Percentiles rank a stretch among this genome's conserved stretches.
Conservation (phyloP, 2,329 filamentous ascomycete genomes). For the Curvularia sp. region DNA sequence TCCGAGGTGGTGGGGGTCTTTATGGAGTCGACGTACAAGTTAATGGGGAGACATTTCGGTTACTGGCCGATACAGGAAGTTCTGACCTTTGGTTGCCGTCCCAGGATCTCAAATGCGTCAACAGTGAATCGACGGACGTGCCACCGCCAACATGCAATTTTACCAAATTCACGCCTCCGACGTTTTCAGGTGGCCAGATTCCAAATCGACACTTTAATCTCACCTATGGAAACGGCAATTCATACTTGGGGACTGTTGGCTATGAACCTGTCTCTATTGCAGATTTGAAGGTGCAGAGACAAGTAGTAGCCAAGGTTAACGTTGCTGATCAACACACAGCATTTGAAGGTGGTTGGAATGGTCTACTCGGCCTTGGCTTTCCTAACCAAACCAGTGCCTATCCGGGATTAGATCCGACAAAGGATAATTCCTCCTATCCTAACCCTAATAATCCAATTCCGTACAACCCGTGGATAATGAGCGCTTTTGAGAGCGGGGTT, state of each 20-base stretch:
- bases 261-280: not conserved
- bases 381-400: not conserved
- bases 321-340: not conserved
- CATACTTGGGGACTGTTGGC: not conserved
- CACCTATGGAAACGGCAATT: not conserved
- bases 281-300: not conserved
- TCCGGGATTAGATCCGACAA: not conserved
- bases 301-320: not conserved
- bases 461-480: not conserved
- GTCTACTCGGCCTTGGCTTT: not conserved
- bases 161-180: not conserved
- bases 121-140: not conserved
- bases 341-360: not conserved
- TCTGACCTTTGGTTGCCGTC: not conserved
- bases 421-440: not conserved
- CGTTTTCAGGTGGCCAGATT: not conserved
- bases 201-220: not conserved
- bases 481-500: not conserved
- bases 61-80: not conserved
- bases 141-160: not conserved
- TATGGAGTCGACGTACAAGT: not conserved
- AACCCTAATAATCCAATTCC: not conserved
- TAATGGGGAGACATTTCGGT: not conserved
- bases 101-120: not conserved
- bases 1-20: not conserved